Percentiles rank a stretch among this genome's conserved stretches.
Conservation (phyloP, 2,329 filamentous ascomycete species). For the Fusarium devonianum region DNA sequence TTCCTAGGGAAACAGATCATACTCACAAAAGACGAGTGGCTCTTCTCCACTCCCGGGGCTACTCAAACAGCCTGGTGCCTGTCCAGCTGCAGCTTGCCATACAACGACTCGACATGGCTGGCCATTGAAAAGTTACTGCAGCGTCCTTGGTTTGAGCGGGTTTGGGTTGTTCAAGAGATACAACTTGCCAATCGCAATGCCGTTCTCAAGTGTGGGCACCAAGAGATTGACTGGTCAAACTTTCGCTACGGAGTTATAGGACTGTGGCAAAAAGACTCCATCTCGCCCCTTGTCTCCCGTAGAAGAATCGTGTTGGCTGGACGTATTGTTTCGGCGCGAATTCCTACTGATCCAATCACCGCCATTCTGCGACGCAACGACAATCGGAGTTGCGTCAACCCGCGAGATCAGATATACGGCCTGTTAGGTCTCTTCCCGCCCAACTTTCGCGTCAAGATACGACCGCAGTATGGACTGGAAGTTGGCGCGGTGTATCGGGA, state of each 20-base stretch:
- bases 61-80: constrained; percentile 1
- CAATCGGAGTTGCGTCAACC: neutral
- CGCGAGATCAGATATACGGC: constrained; percentile 1
- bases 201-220: neutral
- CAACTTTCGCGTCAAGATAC: neutral
- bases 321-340: neutral
- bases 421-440: neutral
- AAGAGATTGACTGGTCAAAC: neutral
- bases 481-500: neutral
- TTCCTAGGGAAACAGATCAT: neutral
- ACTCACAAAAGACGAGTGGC: neutral
- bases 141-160: neutral
- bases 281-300: neutral
- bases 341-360: neutral
- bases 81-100: neutral
- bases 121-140: neutral
- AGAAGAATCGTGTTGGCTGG: too few relatives aligned
- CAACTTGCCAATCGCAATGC: neutral
- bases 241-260: neutral
- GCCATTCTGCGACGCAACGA: neutral
- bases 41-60: neutral
- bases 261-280: neutral
- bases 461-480: neutral
- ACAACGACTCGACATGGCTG: neutral
- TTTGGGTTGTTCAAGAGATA: constrained; percentile 5